These are phyloP conservation scores for Hydnomerulius pinastri DNA, from an alignment of 768 basidiomycete genomes.

Conservation along the genomic window DNA sequence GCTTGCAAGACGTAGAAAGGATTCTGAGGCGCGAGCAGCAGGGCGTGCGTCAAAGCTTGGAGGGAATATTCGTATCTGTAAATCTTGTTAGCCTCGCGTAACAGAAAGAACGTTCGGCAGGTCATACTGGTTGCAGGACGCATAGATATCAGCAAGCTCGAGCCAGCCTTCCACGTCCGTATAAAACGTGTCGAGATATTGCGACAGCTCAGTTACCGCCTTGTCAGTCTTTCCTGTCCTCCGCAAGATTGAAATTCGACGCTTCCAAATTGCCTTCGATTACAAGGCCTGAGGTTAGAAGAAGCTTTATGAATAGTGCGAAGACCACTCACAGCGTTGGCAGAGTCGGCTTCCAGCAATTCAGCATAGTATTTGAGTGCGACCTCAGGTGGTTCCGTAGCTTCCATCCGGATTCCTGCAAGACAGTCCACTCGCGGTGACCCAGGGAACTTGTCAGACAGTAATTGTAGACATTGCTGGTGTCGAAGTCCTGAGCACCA, in stretches of 20 bases:
- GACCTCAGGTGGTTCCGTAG: slow-evolving; percentile 52
- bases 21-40: slow-evolving; percentile 84
- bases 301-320: background rate
- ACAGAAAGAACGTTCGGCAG: background rate
- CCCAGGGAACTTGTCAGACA: slow-evolving; percentile 67
- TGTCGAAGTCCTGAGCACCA: slow-evolving; percentile 9
- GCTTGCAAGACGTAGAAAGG: slow-evolving; percentile 82
- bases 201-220: slow-evolving; percentile 70
- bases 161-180: slow-evolving; percentile 88
- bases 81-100: slow-evolving; percentile 1
- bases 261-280: slow-evolving; percentile 67
- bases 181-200: slow-evolving; percentile 85
- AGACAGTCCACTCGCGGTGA: slow-evolving; percentile 82
- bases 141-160: slow-evolving; percentile 81
- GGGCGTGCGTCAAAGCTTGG: slow-evolving; percentile 76
- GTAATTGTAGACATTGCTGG: slow-evolving; percentile 48
- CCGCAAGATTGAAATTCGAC: slow-evolving; percentile 74
- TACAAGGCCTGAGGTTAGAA: slow-evolving; percentile 19
- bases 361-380: slow-evolving; percentile 66
- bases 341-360: slow-evolving; percentile 61
- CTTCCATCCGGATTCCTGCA: slow-evolving; percentile 78
- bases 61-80: slow-evolving; percentile 71
- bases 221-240: slow-evolving; percentile 61
- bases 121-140: slow-evolving; percentile 66
- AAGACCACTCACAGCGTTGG: slow-evolving; percentile 61